phyloP scores from a whole-genome alignment of 1,139 yeast genomes.

The Kodamaea arcana region DNA sequence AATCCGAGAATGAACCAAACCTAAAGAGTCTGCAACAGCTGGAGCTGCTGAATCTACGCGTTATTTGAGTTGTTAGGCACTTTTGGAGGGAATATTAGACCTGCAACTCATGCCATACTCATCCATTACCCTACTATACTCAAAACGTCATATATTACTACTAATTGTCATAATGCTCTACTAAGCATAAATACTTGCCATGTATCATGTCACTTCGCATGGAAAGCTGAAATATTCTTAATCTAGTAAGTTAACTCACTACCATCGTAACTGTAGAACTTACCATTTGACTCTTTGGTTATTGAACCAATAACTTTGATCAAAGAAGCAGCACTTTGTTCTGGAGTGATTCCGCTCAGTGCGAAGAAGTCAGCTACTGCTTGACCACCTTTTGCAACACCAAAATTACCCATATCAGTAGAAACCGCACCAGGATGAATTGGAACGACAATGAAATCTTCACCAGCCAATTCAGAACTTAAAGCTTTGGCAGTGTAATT shows the following conservation, averaged over 20 bases:
- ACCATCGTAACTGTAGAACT: conserved; percentile 1
- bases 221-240: no score
- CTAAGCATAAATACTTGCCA: not conserved
- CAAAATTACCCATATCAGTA: not conserved
- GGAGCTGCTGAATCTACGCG: not conserved
- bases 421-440: conserved; percentile 29
- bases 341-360: not conserved
- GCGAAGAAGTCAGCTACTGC: not conserved
- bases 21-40: not conserved
- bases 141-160: no score
- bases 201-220: no score
- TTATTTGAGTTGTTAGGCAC: not conserved
- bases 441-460: conserved; percentile 21
- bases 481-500: conserved; percentile 19
- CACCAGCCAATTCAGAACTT: conserved; percentile 17
- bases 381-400: not conserved
- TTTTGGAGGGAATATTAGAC: not conserved
- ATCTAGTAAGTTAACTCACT: conserved; percentile 15
- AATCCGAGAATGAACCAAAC: not conserved
- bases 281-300: not conserved
- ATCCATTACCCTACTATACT: no score
- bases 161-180: not conserved
- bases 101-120: no score
- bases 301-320: not conserved
- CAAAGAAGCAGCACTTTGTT: not conserved